Evolutionary conservation across 1,284 basidiomycete genomes (phyloP).

Genomic region (Leccinum pachyderme): DNA sequence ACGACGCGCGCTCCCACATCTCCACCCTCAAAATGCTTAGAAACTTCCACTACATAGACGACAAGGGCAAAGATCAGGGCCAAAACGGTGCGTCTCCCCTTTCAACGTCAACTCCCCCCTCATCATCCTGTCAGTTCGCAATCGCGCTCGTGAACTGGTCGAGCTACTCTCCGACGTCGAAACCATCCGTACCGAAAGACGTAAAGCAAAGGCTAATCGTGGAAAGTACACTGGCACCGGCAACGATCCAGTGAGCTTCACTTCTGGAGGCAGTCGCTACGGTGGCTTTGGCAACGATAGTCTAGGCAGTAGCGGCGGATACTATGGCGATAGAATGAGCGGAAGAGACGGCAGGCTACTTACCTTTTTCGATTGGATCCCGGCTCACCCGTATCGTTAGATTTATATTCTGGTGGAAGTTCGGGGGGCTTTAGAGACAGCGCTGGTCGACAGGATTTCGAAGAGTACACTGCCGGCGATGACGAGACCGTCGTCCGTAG

Average conservation of each 20-base stretch:
- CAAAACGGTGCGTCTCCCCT: conserved; percentile 74
- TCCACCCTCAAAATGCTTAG: conserved; percentile 97
- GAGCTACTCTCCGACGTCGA: conserved; percentile 91
- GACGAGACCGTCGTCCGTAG: conserved; percentile 61
- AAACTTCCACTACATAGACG: conserved; percentile 98
- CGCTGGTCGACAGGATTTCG: conserved; percentile 58
- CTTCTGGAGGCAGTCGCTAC: conserved; percentile 60
- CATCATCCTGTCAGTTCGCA: conserved; percentile 67
- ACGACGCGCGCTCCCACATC: conserved; percentile 93
- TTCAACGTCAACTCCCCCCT: background rate
- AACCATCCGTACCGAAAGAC: conserved; percentile 82
- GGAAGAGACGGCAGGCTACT: conserved; percentile 39
- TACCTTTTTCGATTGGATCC: background rate
- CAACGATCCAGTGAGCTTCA: conserved; percentile 71
- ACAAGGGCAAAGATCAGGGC: conserved; percentile 99
- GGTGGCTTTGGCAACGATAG: conserved; percentile 83
- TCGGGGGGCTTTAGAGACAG: conserved; percentile 61
- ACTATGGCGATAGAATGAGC: conserved; percentile 40
- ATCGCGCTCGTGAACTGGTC: conserved; percentile 89
- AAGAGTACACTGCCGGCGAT: conserved; percentile 97
- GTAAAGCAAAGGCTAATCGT: conserved; percentile 92
- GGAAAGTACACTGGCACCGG: conserved; percentile 89
- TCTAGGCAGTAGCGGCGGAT: conserved; percentile 43
- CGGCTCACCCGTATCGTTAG: conserved; percentile 29
- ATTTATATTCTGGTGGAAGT: conserved; percentile 45